phyloP scores from a whole-genome alignment of 2,329 filamentous ascomycete species.

The Ophiostoma sp. region DNA sequence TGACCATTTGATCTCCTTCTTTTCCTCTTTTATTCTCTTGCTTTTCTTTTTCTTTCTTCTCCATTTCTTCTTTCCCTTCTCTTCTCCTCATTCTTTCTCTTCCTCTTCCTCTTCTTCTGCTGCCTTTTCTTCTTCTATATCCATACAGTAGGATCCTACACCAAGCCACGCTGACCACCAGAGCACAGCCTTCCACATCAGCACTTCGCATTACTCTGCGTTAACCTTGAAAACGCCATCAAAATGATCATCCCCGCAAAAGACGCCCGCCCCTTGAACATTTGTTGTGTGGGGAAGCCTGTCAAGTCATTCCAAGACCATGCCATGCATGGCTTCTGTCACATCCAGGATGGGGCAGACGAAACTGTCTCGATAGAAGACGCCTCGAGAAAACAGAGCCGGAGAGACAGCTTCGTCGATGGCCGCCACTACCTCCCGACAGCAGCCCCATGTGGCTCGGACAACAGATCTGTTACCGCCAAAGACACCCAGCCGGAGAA shows the following conservation, averaged over 20 bases:
- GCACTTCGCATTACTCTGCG: too few relatives aligned
- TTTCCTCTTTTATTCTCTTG: too few relatives aligned
- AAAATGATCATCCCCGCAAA: conserved; percentile 12
- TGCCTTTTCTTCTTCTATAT: too few relatives aligned
- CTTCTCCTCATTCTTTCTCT: too few relatives aligned
- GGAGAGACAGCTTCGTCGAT: background rate
- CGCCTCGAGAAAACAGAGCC: background rate
- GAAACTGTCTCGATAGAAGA: background rate
- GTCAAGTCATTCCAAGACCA: conserved; percentile 1
- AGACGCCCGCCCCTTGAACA: conserved; percentile 5
- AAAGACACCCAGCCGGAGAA: background rate
- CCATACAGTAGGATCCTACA: too few relatives aligned
- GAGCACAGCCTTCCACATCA: background rate
- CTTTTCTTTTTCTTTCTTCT: too few relatives aligned
- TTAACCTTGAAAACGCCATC: background rate
- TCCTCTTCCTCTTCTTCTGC: too few relatives aligned
- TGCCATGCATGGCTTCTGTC: background rate
- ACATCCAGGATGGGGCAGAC: background rate
- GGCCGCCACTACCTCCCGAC: background rate
- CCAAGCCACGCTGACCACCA: too few relatives aligned
- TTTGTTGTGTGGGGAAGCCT: conserved; percentile 6
- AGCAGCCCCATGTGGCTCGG: background rate
- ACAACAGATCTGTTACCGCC: background rate
- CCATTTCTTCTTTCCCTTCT: too few relatives aligned
- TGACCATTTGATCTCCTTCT: too few relatives aligned